These are phyloP conservation scores for Leccinum subrobustum DNA, from an alignment of 1,284 basidiomycete species.

Conservation along the genomic window DNA sequence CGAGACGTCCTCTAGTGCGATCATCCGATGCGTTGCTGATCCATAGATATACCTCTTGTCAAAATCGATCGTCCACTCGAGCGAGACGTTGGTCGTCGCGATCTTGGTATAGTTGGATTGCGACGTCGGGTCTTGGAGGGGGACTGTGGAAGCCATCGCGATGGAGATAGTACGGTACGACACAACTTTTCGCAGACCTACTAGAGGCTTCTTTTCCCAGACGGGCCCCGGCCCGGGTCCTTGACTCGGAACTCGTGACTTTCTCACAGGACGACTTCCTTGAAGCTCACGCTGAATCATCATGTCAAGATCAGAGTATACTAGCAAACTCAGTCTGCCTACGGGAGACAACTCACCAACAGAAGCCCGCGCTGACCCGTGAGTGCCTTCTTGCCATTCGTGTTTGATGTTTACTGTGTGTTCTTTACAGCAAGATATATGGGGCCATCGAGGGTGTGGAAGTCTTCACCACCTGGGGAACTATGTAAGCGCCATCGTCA, in stretches of 20 bases:
- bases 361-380: neutral
- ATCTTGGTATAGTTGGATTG: conserved; percentile 81
- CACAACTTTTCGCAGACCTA: neutral
- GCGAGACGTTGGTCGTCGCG: conserved; percentile 63
- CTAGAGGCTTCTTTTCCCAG: neutral
- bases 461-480: neutral
- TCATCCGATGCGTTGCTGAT: conserved; percentile 67
- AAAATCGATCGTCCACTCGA: conserved; percentile 90
- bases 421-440: neutral
- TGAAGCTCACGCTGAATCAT: no score
- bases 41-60: conserved; percentile 65
- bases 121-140: conserved; percentile 51
- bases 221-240: neutral
- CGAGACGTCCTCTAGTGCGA: conserved; percentile 58
- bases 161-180: neutral
- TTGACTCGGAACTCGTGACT: neutral
- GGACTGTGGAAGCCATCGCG: conserved; percentile 19
- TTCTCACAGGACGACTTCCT: neutral
- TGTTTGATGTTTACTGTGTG: neutral
- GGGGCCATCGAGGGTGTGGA: neutral
- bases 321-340: no score
- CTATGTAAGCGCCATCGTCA: neutral
- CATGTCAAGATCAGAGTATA: no score
- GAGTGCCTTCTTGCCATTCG: neutral
- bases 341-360: no score